Evolutionary conservation across 495 filamentous ascomycete species (phyloP).

Genomic region (Penicillium taxi): DNA sequence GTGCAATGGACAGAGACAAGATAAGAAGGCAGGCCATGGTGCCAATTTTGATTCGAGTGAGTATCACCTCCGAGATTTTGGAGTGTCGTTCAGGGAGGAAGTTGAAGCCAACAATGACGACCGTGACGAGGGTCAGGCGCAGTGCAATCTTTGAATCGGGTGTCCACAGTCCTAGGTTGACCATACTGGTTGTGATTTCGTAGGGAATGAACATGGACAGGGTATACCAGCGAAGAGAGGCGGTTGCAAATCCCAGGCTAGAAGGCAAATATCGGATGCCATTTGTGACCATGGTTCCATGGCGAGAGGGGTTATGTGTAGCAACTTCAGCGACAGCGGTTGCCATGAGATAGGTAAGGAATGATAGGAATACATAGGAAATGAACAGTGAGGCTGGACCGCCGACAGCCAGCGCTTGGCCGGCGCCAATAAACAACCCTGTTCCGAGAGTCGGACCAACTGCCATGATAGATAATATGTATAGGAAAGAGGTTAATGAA

Average conservation of each 20-base stretch:
- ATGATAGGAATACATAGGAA: constrained; percentile 40
- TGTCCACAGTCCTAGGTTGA: constrained; percentile 77
- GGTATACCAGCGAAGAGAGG: constrained; percentile 51
- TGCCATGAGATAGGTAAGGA: constrained; percentile 54
- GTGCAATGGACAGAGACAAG: constrained; percentile 58
- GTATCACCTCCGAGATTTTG: constrained; percentile 70
- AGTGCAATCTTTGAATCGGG: constrained; percentile 49
- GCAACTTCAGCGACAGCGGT: constrained; percentile 56
- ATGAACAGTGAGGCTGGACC: constrained; percentile 34
- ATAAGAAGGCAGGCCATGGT: constrained; percentile 67
- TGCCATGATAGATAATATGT: constrained; percentile 19
- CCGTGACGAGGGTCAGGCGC: constrained; percentile 65
- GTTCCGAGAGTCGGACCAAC: constrained; percentile 34
- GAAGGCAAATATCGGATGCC: constrained; percentile 45
- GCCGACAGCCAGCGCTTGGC: constrained; percentile 33
- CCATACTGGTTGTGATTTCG: constrained; percentile 77
- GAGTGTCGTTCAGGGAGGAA: constrained; percentile 71
- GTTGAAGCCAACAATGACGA: constrained; percentile 63
- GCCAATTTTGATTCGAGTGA: constrained; percentile 70
- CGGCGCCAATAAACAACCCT: constrained; percentile 33
- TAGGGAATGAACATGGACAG: constrained; percentile 59
- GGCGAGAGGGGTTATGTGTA: constrained; percentile 46
- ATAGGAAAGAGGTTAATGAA: too few relatives aligned
- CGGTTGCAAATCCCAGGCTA: constrained; percentile 48
- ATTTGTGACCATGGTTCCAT: constrained; percentile 51